phyloP scores from a whole-genome alignment of 257 asterid species.

The Scutellaria galericulata region DNA sequence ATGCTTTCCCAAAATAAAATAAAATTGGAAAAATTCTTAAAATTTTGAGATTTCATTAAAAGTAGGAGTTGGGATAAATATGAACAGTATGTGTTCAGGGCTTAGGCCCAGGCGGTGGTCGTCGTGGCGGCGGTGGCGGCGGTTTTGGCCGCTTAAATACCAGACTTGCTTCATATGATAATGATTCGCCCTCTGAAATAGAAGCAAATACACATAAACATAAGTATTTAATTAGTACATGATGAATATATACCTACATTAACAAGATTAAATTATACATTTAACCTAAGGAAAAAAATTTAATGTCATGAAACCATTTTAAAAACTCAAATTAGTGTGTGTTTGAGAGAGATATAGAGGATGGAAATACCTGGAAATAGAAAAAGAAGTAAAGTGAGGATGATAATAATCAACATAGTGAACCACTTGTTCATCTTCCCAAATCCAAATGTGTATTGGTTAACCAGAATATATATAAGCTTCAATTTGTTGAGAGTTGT shows the following conservation, averaged over 20 bases:
- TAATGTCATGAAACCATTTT: too few relatives aligned
- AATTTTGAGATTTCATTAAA: too few relatives aligned
- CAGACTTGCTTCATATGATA: neutral
- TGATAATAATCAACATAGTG: neutral
- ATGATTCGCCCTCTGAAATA: neutral
- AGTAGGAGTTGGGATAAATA: too few relatives aligned
- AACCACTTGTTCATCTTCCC: slow-evolving; percentile 2
- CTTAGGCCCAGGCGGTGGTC: neutral
- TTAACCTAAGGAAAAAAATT: too few relatives aligned
- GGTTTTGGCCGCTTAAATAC: neutral
- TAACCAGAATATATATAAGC: neutral
- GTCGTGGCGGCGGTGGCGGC: neutral
- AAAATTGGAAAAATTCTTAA: too few relatives aligned
- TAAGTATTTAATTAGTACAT: too few relatives aligned
- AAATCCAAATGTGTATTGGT: neutral
- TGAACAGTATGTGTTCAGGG: neutral
- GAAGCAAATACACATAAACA: neutral
- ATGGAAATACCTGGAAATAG: neutral
- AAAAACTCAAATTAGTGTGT: too few relatives aligned
- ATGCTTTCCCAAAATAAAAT: too few relatives aligned
- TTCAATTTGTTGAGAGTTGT: neutral
- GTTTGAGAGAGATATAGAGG: too few relatives aligned
- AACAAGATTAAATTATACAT: too few relatives aligned
- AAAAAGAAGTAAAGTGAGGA: slow-evolving; percentile 1
- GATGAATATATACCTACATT: too few relatives aligned